Evolutionary conservation across 495 filamentous ascomycete genomes (phyloP), one percentile per base, ranked within the genome.

Genomic region (Neurospora pannonica): DNA sequence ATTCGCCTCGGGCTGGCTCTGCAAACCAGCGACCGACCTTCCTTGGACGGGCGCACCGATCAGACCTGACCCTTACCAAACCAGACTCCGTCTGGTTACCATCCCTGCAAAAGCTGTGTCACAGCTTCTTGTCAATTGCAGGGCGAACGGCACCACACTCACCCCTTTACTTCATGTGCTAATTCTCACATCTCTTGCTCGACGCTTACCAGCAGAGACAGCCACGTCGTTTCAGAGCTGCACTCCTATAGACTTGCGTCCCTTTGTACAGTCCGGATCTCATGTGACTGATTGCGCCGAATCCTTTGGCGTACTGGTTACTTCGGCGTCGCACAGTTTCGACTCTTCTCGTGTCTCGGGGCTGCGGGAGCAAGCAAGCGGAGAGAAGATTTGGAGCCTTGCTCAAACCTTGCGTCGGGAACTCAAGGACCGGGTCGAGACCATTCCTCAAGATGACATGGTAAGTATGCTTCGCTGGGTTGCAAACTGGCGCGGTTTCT

Each of bases 131-230:
- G 70, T 75, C 3, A 74, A 75, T 0, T 84, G 81, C 71, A 76
- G 82, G 34, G 54, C 48, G 8, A 76, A 79, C 19, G 54, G 70
- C 9, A 80, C 80, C 9, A 85, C 82, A 5, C 71, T 84, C 3
- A 84, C 83, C 9, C 78, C 81, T 13, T 74, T 84, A 5, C 37
- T 83, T 9, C 78, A 84, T 38, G 75, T 76, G 1, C 77, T 84
- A 13, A 71, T 76, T 3, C 62, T 79, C 21, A 73, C 72, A 6
- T 79, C 76, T 31, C 72, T 83, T 24, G 76, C 81, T 5, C 43
- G 48, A 4, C 78, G 76, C 19, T 24, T 80, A 11, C 72, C 76
- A 3, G 21, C 73, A 5, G 70, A 73, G n/a, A 39, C 75, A 11
- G 79, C 81, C 4, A 70, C 67, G 8, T 75, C 77, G 3, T 81